phyloP scores from a whole-genome alignment of 2,329 filamentous ascomycete genomes.

The Verticillium longisporum region DNA sequence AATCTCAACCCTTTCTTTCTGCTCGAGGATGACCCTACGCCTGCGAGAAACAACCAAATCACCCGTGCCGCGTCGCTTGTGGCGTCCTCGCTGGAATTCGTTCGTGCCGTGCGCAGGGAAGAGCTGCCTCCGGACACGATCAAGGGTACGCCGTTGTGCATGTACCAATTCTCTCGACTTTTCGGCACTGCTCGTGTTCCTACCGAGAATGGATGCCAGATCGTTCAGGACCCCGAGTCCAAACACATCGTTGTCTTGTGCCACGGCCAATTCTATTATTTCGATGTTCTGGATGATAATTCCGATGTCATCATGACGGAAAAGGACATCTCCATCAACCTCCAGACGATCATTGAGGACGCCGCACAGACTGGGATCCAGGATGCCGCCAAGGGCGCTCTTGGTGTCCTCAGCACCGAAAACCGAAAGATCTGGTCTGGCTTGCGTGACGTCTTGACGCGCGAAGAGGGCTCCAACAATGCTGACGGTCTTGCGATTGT shows the following conservation, averaged over 20 bases:
- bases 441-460: slow-evolving; percentile 77
- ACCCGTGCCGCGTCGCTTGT: slow-evolving; percentile 89
- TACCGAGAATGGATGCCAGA: slow-evolving; percentile 90
- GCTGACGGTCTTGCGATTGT: slow-evolving; percentile 93
- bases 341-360: slow-evolving; percentile 88
- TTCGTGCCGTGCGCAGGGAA: slow-evolving; percentile 85
- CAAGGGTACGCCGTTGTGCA: slow-evolving; percentile 79
- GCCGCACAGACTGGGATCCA: slow-evolving; percentile 84
- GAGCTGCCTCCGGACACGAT: slow-evolving; percentile 86
- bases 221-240: slow-evolving; percentile 87
- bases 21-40: slow-evolving; percentile 93
- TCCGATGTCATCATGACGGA: slow-evolving; percentile 96
- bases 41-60: slow-evolving; percentile 92
- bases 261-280: slow-evolving; percentile 97
- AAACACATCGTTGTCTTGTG: slow-evolving; percentile 92
- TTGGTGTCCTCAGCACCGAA: slow-evolving; percentile 92
- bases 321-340: slow-evolving; percentile 83
- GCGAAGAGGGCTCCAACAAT: slow-evolving; percentile 85
- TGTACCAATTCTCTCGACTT: slow-evolving; percentile 95
- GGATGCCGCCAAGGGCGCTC: slow-evolving; percentile 87
- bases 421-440: slow-evolving; percentile 96
- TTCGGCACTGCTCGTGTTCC: slow-evolving; percentile 94
- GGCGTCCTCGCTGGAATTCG: slow-evolving; percentile 84
- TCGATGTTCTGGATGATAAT: slow-evolving; percentile 92
- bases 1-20: slow-evolving; percentile 98